These are phyloP conservation scores for Trichoderma guizhouense DNA, from an alignment of 2,329 filamentous ascomycete species.

Conservation along the genomic window DNA sequence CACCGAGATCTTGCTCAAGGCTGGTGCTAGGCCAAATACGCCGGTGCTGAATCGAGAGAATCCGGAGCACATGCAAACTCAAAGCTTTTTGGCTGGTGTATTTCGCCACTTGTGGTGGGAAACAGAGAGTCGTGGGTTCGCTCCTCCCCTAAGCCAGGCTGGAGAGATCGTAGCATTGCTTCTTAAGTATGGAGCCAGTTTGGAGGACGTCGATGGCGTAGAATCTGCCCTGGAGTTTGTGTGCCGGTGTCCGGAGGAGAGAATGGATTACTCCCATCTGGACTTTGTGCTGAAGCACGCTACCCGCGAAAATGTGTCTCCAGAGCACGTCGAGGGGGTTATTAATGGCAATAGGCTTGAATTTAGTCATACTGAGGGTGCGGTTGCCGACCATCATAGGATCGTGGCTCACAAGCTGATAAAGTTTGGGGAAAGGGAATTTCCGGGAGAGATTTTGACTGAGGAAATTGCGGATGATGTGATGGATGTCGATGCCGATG, in stretches of 20 bases:
- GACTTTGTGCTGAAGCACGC: background rate
- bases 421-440: background rate
- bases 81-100: background rate
- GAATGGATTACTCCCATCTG: background rate
- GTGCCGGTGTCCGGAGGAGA: background rate
- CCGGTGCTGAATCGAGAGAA: background rate
- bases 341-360: background rate
- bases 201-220: background rate
- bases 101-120: background rate
- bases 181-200: background rate
- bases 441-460: background rate
- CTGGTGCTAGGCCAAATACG: background rate
- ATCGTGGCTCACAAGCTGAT: background rate
- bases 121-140: background rate
- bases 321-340: background rate
- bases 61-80: background rate
- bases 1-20: background rate
- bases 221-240: background rate
- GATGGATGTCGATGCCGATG: background rate
- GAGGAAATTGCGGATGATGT: background rate
- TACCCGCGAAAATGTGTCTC: background rate
- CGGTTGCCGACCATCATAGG: background rate
- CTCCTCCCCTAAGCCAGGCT: background rate
- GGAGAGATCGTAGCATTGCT: background rate
- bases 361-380: fast-evolving